These are phyloP conservation scores for Malus sylvestris DNA, from an alignment of 306 rosid genomes.

Conservation along the genomic window DNA sequence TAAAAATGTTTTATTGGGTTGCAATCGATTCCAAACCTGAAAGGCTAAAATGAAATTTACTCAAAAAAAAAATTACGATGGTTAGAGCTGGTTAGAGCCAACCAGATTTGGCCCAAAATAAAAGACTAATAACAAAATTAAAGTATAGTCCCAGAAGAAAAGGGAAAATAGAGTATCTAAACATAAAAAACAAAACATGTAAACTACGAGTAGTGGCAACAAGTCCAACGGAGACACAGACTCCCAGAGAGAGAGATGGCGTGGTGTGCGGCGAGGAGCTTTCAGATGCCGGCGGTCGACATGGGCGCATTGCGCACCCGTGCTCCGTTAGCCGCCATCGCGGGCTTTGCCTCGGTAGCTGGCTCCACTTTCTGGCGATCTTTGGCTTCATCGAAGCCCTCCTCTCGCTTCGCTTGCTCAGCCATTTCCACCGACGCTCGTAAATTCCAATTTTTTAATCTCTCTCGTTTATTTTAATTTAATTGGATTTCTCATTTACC, in stretches of 20 bases:
- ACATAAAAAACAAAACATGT: too few species aligned
- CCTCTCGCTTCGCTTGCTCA: constrained; percentile 54
- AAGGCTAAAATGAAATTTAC: too few species aligned
- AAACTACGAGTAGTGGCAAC: too few species aligned
- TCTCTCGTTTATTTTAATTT: not conserved
- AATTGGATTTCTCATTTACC: not conserved
- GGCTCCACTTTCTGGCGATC: constrained; percentile 53
- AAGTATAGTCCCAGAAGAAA: not conserved
- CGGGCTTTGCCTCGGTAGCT: constrained; percentile 50
- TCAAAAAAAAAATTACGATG: too few species aligned
- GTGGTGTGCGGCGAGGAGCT: constrained; percentile 54
- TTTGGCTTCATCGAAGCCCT: constrained; percentile 39
- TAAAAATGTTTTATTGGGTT: too few species aligned
- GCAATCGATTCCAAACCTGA: too few species aligned
- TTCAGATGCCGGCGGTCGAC: constrained; percentile 49
- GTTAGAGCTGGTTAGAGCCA: too few species aligned
- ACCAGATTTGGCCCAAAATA: too few species aligned
- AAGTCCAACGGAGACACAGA: not conserved
- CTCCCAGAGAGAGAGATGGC: constrained; percentile 43
- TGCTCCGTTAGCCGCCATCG: constrained; percentile 41
- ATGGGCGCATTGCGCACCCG: constrained; percentile 24
- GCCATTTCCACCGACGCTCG: constrained; percentile 54
- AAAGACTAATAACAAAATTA: not conserved
- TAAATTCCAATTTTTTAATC: constrained; percentile 9
- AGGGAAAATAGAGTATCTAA: not conserved